These are phyloP conservation scores for Cyclotella distinguenda DNA, from an alignment of 108 stramenopile species.

Conservation along the genomic window DNA sequence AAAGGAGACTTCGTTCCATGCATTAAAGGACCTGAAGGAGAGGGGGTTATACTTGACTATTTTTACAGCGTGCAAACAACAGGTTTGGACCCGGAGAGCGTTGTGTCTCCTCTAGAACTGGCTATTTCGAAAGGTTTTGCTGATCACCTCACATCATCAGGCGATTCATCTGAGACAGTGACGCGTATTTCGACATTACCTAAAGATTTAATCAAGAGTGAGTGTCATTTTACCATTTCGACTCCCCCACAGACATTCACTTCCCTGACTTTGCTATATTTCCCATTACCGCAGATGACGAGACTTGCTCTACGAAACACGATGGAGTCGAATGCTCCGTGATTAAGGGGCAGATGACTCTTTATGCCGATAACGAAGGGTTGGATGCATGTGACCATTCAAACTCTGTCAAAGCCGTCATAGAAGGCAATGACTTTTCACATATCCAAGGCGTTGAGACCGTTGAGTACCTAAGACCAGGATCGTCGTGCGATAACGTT, in stretches of 20 bases:
- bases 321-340: conserved; percentile 7
- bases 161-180: conserved; percentile 1
- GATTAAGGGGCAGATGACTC: conserved; percentile 21
- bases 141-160: background rate
- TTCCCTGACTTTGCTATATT: background rate
- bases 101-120: conserved; percentile 17
- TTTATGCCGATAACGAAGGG: conserved; percentile 13
- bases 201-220: conserved; percentile 27
- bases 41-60: conserved; percentile 13
- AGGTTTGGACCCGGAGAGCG: conserved; percentile 4
- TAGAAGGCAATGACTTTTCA: conserved; percentile 29
- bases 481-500: background rate
- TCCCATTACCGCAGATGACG: conserved; percentile 16
- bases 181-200: conserved; percentile 29
- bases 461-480: conserved; percentile 16
- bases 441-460: conserved; percentile 26
- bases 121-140: conserved; percentile 20
- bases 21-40: background rate
- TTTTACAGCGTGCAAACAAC: conserved; percentile 30
- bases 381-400: conserved; percentile 9
- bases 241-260: background rate
- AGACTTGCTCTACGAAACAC: conserved; percentile 10
- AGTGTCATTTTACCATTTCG: background rate
- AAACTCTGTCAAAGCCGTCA: conserved; percentile 17
- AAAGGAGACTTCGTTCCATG: conserved; percentile 6